Percentiles rank a stretch among this genome's conserved stretches.
Evolutionary conservation across 1,284 basidiomycete species (phyloP).

Genomic region (Testicularia cyperi): DNA sequence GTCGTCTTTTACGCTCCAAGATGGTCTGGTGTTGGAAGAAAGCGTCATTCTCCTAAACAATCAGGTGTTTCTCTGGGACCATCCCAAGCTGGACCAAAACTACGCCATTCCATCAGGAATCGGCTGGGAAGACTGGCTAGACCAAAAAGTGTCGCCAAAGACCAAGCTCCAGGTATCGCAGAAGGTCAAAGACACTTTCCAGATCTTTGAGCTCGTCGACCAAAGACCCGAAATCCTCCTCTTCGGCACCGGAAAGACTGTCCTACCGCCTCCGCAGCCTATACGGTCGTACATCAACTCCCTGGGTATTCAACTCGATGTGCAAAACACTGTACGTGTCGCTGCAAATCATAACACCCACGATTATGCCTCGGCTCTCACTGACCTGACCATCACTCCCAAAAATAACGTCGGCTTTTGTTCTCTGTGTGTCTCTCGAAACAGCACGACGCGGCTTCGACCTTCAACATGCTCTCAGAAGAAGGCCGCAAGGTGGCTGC

Average conservation of each 20-base stretch:
- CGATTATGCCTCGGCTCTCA: not conserved
- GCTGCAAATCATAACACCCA: not conserved
- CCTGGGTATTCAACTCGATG: slow-evolving; percentile 83
- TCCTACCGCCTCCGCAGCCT: slow-evolving; percentile 71
- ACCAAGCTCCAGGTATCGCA: slow-evolving; percentile 9
- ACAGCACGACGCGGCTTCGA: slow-evolving; percentile 86
- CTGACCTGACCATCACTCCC: not conserved
- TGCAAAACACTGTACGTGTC: slow-evolving; percentile 83
- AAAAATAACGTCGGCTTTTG: no score
- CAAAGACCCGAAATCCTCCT: slow-evolving; percentile 75
- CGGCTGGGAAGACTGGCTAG: slow-evolving; percentile 68
- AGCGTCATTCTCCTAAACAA: slow-evolving; percentile 83
- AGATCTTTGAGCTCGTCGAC: slow-evolving; percentile 38
- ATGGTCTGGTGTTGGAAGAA: slow-evolving; percentile 73
- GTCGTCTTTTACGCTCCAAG: slow-evolving; percentile 45
- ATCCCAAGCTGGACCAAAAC: slow-evolving; percentile 65
- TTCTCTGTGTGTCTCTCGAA: not conserved
- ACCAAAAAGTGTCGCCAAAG: slow-evolving; percentile 62
- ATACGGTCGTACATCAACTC: slow-evolving; percentile 72
- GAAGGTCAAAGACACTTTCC: slow-evolving; percentile 26
- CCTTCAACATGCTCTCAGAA: slow-evolving; percentile 87
- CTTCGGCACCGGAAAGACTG: slow-evolving; percentile 78
- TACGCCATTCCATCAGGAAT: slow-evolving; percentile 43
- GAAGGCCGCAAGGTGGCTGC: slow-evolving; percentile 89
- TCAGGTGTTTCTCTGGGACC: slow-evolving; percentile 82